These are phyloP conservation scores for Lactarius evosmus DNA, from an alignment of 768 basidiomycete species.

Conservation along the genomic window DNA sequence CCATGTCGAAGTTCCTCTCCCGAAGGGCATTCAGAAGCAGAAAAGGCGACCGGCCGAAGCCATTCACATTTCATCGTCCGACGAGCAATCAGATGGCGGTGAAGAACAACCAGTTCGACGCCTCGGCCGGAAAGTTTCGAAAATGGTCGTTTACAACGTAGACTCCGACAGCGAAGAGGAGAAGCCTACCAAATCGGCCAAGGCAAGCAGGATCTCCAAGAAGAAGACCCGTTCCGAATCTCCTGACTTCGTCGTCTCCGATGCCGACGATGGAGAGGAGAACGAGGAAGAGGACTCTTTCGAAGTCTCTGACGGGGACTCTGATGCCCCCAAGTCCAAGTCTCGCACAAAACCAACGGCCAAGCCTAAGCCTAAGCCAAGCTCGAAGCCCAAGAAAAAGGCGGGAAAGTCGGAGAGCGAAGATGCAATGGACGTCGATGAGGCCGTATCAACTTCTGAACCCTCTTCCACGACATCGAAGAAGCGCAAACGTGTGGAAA, in stretches of 20 bases:
- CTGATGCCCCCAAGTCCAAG: slow-evolving; percentile 37
- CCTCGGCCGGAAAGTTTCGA: slow-evolving; percentile 21
- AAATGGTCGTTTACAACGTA: slow-evolving; percentile 21
- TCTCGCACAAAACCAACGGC: slow-evolving; percentile 33
- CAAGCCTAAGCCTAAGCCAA: slow-evolving; percentile 24
- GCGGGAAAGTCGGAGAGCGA: slow-evolving; percentile 35
- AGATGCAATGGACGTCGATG: slow-evolving; percentile 59
- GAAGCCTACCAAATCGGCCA: slow-evolving; percentile 26
- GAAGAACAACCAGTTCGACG: slow-evolving; percentile 22
- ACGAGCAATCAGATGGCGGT: slow-evolving; percentile 10
- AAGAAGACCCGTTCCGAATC: slow-evolving; percentile 27
- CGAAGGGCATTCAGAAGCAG: slow-evolving; percentile 20
- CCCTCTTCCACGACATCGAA: slow-evolving; percentile 40
- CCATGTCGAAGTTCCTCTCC: slow-evolving; percentile 22
- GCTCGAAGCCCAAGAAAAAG: slow-evolving; percentile 33
- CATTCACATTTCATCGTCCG: slow-evolving; percentile 15
- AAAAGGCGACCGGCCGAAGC: neutral
- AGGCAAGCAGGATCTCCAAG: neutral
- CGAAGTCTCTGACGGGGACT: slow-evolving; percentile 36
- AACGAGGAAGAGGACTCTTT: slow-evolving; percentile 30
- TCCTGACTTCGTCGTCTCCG: slow-evolving; percentile 33
- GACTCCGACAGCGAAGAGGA: slow-evolving; percentile 24
- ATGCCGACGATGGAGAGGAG: slow-evolving; percentile 35
- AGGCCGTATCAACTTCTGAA: slow-evolving; percentile 37
- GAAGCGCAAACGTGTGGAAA: slow-evolving; percentile 42